These are phyloP conservation scores for Starmerella bombi DNA, from an alignment of 805 yeast species.

Conservation along the genomic window DNA sequence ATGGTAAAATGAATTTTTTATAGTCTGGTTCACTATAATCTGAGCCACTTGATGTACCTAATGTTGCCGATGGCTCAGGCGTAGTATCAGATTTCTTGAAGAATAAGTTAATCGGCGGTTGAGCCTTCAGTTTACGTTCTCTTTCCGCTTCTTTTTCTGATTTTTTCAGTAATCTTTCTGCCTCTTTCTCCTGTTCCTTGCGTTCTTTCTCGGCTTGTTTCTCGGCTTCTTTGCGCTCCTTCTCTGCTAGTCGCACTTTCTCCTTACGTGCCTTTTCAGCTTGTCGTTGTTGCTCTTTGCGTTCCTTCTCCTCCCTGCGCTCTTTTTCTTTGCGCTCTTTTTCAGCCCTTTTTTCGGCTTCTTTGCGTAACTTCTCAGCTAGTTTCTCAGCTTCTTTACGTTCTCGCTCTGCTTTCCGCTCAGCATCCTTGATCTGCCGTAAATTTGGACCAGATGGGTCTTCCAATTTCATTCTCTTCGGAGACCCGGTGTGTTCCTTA, in stretches of 20 bases:
- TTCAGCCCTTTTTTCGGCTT: neutral
- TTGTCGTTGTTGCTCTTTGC: constrained; percentile 20
- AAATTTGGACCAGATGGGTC: neutral
- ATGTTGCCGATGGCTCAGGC: neutral
- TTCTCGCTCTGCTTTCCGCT: constrained; percentile 9
- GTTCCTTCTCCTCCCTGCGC: constrained; percentile 18
- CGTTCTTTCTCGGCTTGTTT: constrained; percentile 17
- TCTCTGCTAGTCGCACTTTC: constrained; percentile 13
- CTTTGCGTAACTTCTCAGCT: constrained; percentile 3
- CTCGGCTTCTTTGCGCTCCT: constrained; percentile 18
- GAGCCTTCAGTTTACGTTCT: constrained; percentile 17
- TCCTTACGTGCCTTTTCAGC: constrained; percentile 19
- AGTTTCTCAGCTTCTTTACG: neutral
- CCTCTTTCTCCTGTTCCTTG: constrained; percentile 21
- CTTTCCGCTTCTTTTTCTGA: constrained; percentile 14
- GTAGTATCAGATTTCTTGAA: constrained; percentile 13
- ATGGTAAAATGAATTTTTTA: constrained; percentile 25
- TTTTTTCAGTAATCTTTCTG: constrained; percentile 18
- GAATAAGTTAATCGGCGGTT: constrained; percentile 20
- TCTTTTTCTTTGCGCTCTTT: constrained; percentile 7
- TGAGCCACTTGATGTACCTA: neutral
- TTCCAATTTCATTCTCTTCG: neutral
- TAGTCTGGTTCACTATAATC: constrained; percentile 13
- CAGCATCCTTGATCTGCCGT: constrained; percentile 6
- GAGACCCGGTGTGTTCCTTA: neutral